A percentile compares a stretch with the other conserved stretches of the same genome.
These are phyloP conservation scores for Linderina pennispora DNA, from an alignment of 192 early-diverging fungal species.

Conservation along the genomic window DNA sequence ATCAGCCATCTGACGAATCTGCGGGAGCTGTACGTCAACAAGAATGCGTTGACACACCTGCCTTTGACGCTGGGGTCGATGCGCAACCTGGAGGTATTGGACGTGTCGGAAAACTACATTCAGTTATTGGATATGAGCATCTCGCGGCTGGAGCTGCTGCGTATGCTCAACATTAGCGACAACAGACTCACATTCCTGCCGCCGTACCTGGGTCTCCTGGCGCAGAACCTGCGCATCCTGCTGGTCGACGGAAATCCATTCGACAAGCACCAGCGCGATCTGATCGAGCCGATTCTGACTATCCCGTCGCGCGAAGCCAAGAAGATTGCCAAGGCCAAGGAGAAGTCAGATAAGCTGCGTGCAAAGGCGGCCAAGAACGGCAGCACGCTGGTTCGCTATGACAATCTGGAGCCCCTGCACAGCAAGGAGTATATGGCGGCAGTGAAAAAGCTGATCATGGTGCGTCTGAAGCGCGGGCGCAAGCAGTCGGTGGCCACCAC, in stretches of 20 bases:
- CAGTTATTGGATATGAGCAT: constrained; percentile 15
- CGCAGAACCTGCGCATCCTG: constrained; percentile 23
- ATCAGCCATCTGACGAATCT: constrained; percentile 28
- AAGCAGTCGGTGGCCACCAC: not conserved
- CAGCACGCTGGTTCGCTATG: not conserved
- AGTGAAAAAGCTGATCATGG: constrained; percentile 21
- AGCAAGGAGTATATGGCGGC: constrained; percentile 21
- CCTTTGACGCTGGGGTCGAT: constrained; percentile 32
- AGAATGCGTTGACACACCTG: constrained; percentile 27
- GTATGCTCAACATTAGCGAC: constrained; percentile 41
- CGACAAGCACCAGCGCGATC: constrained; percentile 13
- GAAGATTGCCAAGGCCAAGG: constrained; percentile 13
- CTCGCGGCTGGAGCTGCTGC: constrained; percentile 28
- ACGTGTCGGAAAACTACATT: constrained; percentile 37
- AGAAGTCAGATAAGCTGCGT: constrained; percentile 10
- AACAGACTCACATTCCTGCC: constrained; percentile 31
- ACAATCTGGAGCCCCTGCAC: constrained; percentile 6
- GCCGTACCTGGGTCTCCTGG: constrained; percentile 33
- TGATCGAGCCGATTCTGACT: constrained; percentile 34
- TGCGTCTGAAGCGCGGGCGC: constrained; percentile 15
- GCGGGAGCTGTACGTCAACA: constrained; percentile 32
- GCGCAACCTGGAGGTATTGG: constrained; percentile 34
- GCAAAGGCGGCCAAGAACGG: constrained; percentile 8
- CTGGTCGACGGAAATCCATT: constrained; percentile 45
- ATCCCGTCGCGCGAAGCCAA: constrained; percentile 12